Percentiles rank a stretch among this genome's conserved stretches.
phyloP scores from a whole-genome alignment of 1,284 basidiomycete species.

The Cryptococcus wingfieldii region DNA sequence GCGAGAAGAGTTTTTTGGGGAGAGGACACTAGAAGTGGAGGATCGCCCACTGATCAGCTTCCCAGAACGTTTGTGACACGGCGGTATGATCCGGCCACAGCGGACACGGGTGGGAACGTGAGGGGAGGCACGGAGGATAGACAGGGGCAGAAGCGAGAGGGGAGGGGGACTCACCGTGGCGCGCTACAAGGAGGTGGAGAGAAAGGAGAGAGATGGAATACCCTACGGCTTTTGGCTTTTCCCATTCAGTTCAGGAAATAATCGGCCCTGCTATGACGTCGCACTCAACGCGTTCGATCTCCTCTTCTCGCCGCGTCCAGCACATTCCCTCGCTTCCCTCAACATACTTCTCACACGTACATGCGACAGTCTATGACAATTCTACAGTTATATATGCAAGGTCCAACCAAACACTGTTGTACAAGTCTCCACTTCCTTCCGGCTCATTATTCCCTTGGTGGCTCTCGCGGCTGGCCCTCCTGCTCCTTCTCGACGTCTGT shows the following conservation, averaged over 20 bases:
- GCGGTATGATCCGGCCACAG: background rate
- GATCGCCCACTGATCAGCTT: background rate
- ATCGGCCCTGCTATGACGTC: background rate
- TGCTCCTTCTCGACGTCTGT: background rate
- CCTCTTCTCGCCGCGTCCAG: background rate
- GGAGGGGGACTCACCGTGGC: background rate
- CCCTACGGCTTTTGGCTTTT: background rate
- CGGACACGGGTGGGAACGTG: background rate
- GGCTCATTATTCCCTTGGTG: too few species aligned
- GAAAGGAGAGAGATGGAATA: background rate
- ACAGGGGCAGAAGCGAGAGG: background rate
- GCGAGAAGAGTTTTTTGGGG: too few species aligned
- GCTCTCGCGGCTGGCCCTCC: too few species aligned
- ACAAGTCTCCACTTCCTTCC: too few species aligned
- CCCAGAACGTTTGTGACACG: background rate
- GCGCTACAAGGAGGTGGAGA: background rate
- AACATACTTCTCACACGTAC: too few species aligned
- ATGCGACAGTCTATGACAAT: too few species aligned
- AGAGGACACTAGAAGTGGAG: background rate
- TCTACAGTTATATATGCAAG: too few species aligned
- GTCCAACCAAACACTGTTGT: too few species aligned
- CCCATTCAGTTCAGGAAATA: background rate
- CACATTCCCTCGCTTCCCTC: too few species aligned
- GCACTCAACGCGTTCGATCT: background rate
- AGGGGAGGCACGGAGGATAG: background rate